These are phyloP conservation scores for Tetracladium setigerum DNA, from an alignment of 495 filamentous ascomycete species.

Conservation along the genomic window DNA sequence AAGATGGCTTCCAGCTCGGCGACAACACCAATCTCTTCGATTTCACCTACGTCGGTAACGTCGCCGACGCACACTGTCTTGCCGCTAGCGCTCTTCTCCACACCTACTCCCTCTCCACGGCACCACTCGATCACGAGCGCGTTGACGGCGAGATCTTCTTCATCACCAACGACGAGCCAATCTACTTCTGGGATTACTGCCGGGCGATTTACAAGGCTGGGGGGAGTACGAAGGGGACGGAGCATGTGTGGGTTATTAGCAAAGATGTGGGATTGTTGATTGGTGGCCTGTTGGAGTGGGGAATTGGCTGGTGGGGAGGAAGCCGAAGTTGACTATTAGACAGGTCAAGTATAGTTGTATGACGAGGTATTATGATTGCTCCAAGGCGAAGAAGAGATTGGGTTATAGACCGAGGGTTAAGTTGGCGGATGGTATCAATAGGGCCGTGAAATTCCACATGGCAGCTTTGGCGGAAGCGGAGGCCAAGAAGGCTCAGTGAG, in stretches of 20 bases:
- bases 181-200: slow-evolving; percentile 95
- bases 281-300: slow-evolving; percentile 61
- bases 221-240: slow-evolving; percentile 52
- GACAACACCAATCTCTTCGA: slow-evolving; percentile 84
- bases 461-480: slow-evolving; percentile 40
- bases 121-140: slow-evolving; percentile 62
- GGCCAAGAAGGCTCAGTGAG: slow-evolving; percentile 17
- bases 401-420: slow-evolving; percentile 69
- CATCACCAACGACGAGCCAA: slow-evolving; percentile 84
- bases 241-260: slow-evolving; percentile 62
- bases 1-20: slow-evolving; percentile 78
- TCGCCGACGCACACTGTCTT: slow-evolving; percentile 67
- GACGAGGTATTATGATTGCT: slow-evolving; percentile 76
- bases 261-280: slow-evolving; percentile 55
- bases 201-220: slow-evolving; percentile 71
- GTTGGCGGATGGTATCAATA: slow-evolving; percentile 65
- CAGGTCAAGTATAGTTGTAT: slow-evolving; percentile 72
- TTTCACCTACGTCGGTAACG: slow-evolving; percentile 75
- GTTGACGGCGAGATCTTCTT: slow-evolving; percentile 95
- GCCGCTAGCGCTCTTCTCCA: slow-evolving; percentile 65
- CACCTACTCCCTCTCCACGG: slow-evolving; percentile 43
- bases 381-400: slow-evolving; percentile 74
- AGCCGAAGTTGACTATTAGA: slow-evolving; percentile 65
- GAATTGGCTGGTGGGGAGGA: slow-evolving; percentile 60
- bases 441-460: slow-evolving; percentile 59